Conservation (phyloP, 1,139 yeast species). For the Pichia sp. region DNA sequence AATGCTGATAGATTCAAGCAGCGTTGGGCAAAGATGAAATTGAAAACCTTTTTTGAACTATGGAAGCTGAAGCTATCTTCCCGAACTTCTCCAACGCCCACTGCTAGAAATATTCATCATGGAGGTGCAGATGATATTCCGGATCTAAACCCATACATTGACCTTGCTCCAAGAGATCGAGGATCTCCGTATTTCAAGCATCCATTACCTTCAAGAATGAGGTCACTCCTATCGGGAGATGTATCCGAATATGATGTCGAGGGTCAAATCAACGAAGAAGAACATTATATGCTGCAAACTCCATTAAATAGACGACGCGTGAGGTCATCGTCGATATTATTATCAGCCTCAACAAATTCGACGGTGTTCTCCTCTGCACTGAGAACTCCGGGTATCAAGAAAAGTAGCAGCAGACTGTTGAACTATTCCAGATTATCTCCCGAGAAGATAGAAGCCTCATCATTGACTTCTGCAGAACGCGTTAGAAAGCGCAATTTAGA, state of each 20-base stretch:
- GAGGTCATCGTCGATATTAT: too few species aligned
- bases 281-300: conserved; percentile 21
- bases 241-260: conserved; percentile 6
- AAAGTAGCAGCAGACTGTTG: too few species aligned
- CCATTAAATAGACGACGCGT: conserved; percentile 21
- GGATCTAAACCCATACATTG: conserved; percentile 12
- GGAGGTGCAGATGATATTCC: conserved; percentile 3
- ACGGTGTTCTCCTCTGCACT: too few species aligned
- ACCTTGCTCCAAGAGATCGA: conserved; percentile 9
- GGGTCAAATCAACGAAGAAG: background rate
- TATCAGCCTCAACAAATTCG: too few species aligned
- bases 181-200: conserved; percentile 10
- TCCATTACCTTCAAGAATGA: conserved; percentile 5
- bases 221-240: conserved; percentile 6
- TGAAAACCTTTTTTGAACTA: conserved; percentile 23
- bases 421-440: conserved; percentile 22
- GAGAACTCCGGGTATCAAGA: too few species aligned
- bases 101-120: conserved; percentile 3
- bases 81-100: conserved; percentile 9
- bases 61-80: conserved; percentile 21
- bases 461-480: conserved; percentile 18
- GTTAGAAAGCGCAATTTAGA: conserved; percentile 24
- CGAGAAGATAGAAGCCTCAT: conserved; percentile 20
- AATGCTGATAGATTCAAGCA: conserved; percentile 22
- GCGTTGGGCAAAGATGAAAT: conserved; percentile 22